Conservation (phyloP, 2,329 filamentous ascomycete species). For the Teratosphaeria zuluensis region DNA sequence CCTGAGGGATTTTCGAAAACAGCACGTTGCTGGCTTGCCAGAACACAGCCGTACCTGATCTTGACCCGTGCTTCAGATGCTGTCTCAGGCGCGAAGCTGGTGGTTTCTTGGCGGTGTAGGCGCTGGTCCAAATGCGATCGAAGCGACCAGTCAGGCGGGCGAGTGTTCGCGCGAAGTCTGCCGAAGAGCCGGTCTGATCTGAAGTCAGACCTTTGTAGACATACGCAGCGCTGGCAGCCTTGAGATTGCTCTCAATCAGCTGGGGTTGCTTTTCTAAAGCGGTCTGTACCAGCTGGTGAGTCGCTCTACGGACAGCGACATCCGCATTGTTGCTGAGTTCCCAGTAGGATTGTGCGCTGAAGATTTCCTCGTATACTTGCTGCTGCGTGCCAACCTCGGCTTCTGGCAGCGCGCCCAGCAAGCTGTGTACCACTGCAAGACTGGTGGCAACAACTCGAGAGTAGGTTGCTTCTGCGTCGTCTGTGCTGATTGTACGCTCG, state of each 20-base stretch:
- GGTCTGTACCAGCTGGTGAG: conserved; percentile 47
- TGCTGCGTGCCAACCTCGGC: conserved; percentile 52
- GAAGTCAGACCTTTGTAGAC: conserved; percentile 64
- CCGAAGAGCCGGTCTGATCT: conserved; percentile 63
- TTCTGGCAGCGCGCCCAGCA: conserved; percentile 36
- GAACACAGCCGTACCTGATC: conserved; percentile 60
- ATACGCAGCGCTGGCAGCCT: conserved; percentile 57
- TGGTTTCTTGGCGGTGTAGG: conserved; percentile 49
- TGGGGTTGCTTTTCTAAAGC: conserved; percentile 39
- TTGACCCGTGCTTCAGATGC: conserved; percentile 76
- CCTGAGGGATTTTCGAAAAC: conserved; percentile 45
- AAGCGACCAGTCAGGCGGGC: conserved; percentile 53
- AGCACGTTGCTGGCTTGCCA: conserved; percentile 63
- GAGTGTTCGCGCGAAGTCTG: conserved; percentile 60
- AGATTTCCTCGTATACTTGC: conserved; percentile 54
- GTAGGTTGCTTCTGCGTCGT: conserved; percentile 82
- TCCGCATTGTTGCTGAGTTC: conserved; percentile 48
- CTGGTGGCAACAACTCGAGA: conserved; percentile 61
- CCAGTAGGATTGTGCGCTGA: conserved; percentile 55
- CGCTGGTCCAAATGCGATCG: conserved; percentile 64
- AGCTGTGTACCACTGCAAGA: conserved; percentile 44
- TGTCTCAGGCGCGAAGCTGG: conserved; percentile 51
- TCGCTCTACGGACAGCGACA: conserved; percentile 46
- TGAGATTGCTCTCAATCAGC: conserved; percentile 30
- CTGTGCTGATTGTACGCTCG: conserved; percentile 69